Evolutionary conservation across 2,329 filamentous ascomycete genomes (phyloP), one percentile per base, ranked within the genome.

Genomic region (Pseudogymnoascus sp.): DNA sequence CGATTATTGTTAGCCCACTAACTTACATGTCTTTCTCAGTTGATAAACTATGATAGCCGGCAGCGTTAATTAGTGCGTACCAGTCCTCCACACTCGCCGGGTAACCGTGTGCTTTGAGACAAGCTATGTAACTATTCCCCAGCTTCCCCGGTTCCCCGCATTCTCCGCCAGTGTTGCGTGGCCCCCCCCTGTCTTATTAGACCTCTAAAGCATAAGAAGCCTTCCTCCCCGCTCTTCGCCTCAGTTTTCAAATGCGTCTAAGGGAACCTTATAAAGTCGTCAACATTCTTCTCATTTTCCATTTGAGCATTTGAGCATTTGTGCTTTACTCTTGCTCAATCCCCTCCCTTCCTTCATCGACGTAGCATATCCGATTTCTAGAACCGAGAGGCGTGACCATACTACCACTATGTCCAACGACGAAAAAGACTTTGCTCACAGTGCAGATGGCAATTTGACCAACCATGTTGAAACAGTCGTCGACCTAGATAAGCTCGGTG

Each of bases 401-500:
- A 40, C 8, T n/a, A 40, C n/a, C 37, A 14, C n/a, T 40, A 40
- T 40, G 37, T 16, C 37, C 37, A 16, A 8, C 37, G n/a, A 40
- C 37, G 37, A 14, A 40, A 40, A 40, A 16, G n/a, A 16, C 37
- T 40, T 40, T 40, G 37, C 6, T 40, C 37, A 40, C n/a, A 16
- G 37, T 40, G 37, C 6, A 40, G 37, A 40, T 40, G 37, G n/a
- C 6, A 16, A 40, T 16, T 40, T 40, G 37, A 40, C 37, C 5
- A 40, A 40, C 37, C 37, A 40, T 40, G 37, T 26, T 35, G 56
- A 60, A 13, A 33, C 26, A 7, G n/a, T 33, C 16, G 29, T 42
- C 35, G 64, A 65, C 31, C 61, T 65, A 21, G 64, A 65, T 35
- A 38, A 61, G 21, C 31, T 65, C 19, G 64, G 64, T 26, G 64